Conservation (phyloP, 176 grass and related monocot species). For the Oropetium thomaeum region DNA sequence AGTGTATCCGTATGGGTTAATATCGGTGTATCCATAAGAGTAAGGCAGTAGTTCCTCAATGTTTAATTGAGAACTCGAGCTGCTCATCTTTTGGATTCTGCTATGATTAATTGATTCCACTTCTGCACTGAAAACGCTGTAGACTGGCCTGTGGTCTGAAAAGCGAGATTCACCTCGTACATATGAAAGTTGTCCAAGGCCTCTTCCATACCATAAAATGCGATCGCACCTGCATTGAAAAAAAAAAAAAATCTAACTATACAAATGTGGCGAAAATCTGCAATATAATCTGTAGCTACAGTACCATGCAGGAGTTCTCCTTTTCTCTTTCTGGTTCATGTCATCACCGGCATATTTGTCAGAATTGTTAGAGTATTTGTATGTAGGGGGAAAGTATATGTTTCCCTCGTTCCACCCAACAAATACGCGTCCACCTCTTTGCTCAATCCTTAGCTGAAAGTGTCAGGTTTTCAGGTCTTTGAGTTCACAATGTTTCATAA, state of each 20-base stretch:
- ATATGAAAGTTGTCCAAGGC: constrained; percentile 81
- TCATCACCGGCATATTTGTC: constrained; percentile 90
- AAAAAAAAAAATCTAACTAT: constrained; percentile 10
- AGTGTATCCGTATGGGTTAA: constrained; percentile 61
- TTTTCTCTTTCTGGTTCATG: constrained; percentile 85
- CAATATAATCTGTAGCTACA: background rate
- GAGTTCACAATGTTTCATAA: constrained; percentile 17
- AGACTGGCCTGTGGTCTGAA: constrained; percentile 92
- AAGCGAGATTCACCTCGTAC: constrained; percentile 91
- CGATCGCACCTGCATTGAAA: constrained; percentile 74
- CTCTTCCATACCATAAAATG: constrained; percentile 88
- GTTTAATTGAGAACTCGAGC: constrained; percentile 71
- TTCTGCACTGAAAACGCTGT: constrained; percentile 83
- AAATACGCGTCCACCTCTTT: constrained; percentile 84
- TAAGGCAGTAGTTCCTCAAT: constrained; percentile 85
- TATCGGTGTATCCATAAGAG: constrained; percentile 73
- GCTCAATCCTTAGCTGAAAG: constrained; percentile 81
- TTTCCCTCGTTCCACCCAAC: constrained; percentile 82
- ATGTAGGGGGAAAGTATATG: constrained; percentile 97
- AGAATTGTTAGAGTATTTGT: constrained; percentile 97
- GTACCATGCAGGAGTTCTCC: constrained; percentile 93
- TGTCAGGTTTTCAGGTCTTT: constrained; percentile 14
- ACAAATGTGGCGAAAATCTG: background rate
- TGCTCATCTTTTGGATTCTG: constrained; percentile 86
- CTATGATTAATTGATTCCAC: constrained; percentile 93